phyloP scores from a whole-genome alignment of 306 rosid species.

The Adenanthera pavonina region DNA sequence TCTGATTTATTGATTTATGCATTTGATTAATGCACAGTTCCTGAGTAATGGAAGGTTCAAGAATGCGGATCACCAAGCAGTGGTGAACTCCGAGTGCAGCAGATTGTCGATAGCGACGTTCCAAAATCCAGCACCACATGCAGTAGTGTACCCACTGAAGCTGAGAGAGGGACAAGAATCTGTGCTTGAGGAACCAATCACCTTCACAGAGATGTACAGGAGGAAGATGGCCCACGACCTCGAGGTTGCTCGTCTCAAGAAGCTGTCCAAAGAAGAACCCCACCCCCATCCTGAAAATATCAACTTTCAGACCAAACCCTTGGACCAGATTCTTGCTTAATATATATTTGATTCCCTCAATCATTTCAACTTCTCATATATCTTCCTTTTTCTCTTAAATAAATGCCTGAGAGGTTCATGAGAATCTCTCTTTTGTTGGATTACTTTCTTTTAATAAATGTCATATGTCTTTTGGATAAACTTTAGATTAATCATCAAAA shows the following conservation, averaged over 20 bases:
- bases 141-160: slow-evolving; percentile 71
- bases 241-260: slow-evolving; percentile 71
- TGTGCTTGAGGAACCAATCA: slow-evolving; percentile 65
- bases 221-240: slow-evolving; percentile 75
- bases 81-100: slow-evolving; percentile 79
- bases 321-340: slow-evolving; percentile 62
- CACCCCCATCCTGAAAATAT: background rate
- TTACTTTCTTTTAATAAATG: background rate
- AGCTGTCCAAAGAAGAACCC: slow-evolving; percentile 54
- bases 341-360: background rate
- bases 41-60: slow-evolving; percentile 92
- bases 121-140: slow-evolving; percentile 80
- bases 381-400: background rate
- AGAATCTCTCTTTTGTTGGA: background rate
- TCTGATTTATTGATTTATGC: too few relatives aligned
- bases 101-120: slow-evolving; percentile 91
- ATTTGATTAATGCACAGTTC: slow-evolving; percentile 43
- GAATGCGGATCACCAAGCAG: slow-evolving; percentile 94
- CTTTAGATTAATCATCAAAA: too few relatives aligned
- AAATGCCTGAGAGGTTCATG: background rate
- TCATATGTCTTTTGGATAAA: too few relatives aligned
- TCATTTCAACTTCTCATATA: background rate
- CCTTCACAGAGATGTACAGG: slow-evolving; percentile 74
- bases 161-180: slow-evolving; percentile 69
- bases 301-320: slow-evolving; percentile 44